Conservation (phyloP, 2,329 filamentous ascomycete species). For the Fusarium verrucosum region DNA sequence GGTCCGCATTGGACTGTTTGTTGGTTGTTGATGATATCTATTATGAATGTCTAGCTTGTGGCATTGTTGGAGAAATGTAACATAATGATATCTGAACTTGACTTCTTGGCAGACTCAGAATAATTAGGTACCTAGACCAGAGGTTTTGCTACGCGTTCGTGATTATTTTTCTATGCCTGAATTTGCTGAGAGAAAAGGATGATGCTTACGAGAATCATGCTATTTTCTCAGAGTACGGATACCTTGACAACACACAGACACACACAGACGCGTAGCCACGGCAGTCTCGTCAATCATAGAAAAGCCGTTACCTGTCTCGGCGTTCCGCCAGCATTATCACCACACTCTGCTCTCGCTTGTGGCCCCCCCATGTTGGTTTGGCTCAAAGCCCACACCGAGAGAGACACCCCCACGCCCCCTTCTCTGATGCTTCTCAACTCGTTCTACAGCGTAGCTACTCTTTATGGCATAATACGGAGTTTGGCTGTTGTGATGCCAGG, state of each 20-base stretch:
- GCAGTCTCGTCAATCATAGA: conserved; percentile 7
- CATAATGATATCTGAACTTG: conserved; percentile 14
- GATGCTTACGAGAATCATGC: background rate
- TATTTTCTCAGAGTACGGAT: background rate
- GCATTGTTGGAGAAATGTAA: conserved; percentile 24
- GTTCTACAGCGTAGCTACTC: conserved; percentile 12
- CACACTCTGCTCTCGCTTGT: conserved; percentile 22
- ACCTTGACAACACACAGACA: conserved; percentile 13
- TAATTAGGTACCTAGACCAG: background rate
- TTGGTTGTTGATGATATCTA: conserved; percentile 1
- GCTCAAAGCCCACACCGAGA: conserved; percentile 24
- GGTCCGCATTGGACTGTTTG: conserved; percentile 10
- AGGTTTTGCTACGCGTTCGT: background rate
- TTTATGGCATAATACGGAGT: background rate
- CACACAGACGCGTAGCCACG: conserved; percentile 10
- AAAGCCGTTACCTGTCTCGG: background rate
- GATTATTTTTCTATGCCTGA: background rate
- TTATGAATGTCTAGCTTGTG: conserved; percentile 8
- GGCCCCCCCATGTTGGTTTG: conserved; percentile 28
- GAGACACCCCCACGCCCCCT: conserved; percentile 38
- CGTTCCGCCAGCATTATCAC: conserved; percentile 5
- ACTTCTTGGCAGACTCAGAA: conserved; percentile 13
- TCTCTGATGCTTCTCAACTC: conserved; percentile 20
- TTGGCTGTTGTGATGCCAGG: conserved; percentile 9
- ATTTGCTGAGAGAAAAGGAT: background rate